These are phyloP conservation scores for Saccharum officinarum DNA, from an alignment of 176 grass and related monocot species.

Conservation along the genomic window DNA sequence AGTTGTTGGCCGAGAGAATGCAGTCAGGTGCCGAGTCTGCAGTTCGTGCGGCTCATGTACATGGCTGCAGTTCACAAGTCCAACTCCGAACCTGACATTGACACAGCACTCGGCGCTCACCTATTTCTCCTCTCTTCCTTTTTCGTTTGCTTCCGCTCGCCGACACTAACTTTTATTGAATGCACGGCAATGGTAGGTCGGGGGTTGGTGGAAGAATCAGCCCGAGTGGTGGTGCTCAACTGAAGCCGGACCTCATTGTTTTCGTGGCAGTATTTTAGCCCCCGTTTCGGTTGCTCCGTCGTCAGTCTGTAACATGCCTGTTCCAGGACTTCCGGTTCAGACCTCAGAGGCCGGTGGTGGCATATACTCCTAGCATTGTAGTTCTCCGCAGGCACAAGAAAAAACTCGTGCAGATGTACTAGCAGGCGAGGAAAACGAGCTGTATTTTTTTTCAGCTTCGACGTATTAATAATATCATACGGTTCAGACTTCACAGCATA, in stretches of 20 bases:
- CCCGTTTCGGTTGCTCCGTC: not conserved
- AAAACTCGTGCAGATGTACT: not conserved
- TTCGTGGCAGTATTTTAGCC: conserved; percentile 13
- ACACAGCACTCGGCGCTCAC: not conserved
- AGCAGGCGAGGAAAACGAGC: not conserved
- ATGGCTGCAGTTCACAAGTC: conserved; percentile 43
- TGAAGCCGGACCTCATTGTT: conserved; percentile 1
- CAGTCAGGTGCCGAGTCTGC: not conserved
- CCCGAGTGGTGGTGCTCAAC: conserved; percentile 32
- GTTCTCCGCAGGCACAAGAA: not conserved
- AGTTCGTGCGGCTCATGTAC: conserved; percentile 9
- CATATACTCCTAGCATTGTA: not conserved
- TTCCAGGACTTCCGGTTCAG: not conserved
- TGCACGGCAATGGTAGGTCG: conserved; percentile 17
- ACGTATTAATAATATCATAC: conserved; percentile 14
- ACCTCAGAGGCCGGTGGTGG: not conserved
- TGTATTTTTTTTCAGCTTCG: not conserved
- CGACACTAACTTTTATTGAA: conserved; percentile 46
- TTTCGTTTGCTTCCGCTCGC: conserved; percentile 52
- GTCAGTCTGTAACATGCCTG: conserved; percentile 13
- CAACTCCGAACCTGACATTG: conserved; percentile 34
- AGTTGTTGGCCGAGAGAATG: not conserved
- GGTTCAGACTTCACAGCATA: conserved; percentile 13
- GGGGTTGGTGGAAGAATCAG: conserved; percentile 45
- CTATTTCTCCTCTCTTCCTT: not conserved